Conservation (phyloP, 2,329 filamentous ascomycete genomes). For the Colletotrichum sp. region DNA sequence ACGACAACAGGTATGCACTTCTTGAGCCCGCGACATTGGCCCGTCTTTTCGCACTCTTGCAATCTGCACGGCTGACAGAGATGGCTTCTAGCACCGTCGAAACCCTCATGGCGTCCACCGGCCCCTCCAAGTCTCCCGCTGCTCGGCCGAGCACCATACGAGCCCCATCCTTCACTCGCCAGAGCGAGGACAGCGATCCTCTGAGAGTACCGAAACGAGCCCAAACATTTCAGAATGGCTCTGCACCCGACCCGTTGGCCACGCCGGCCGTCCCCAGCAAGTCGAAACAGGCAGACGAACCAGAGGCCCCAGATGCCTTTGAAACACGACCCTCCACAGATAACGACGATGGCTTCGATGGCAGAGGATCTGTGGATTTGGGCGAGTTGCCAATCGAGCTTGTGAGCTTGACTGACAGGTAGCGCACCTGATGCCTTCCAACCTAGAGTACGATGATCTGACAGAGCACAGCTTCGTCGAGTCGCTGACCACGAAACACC, state of each 20-base stretch:
- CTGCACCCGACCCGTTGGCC: slow-evolving; percentile 29
- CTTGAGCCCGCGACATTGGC: not conserved
- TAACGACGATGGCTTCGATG: slow-evolving; percentile 52
- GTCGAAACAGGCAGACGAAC: slow-evolving; percentile 22
- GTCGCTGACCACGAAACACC: slow-evolving; percentile 84
- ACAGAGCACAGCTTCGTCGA: slow-evolving; percentile 77
- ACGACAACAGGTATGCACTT: not conserved
- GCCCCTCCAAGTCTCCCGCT: slow-evolving; percentile 29
- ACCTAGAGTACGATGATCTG: not conserved
- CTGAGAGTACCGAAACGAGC: slow-evolving; percentile 46
- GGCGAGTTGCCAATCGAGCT: slow-evolving; percentile 95
- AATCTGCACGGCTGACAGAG: not conserved
- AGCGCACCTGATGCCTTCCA: slow-evolving; percentile 21
- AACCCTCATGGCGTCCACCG: slow-evolving; percentile 37
- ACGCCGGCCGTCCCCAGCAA: not conserved
- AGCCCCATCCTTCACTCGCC: slow-evolving; percentile 32
- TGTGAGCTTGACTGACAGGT: slow-evolving; percentile 88
- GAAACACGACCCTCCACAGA: slow-evolving; percentile 48
- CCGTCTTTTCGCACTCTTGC: not conserved
- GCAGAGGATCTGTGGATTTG: slow-evolving; percentile 70
- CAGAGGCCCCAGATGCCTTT: slow-evolving; percentile 51
- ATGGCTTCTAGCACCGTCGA: slow-evolving; percentile 17
- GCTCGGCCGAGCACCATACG: slow-evolving; percentile 35
- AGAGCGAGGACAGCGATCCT: slow-evolving; percentile 34
- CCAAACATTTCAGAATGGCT: slow-evolving; percentile 49